Base-by-base conservation (phyloP, 2,329 filamentous ascomycete genomes). In the Annulohypoxylon truncatum region DNA sequence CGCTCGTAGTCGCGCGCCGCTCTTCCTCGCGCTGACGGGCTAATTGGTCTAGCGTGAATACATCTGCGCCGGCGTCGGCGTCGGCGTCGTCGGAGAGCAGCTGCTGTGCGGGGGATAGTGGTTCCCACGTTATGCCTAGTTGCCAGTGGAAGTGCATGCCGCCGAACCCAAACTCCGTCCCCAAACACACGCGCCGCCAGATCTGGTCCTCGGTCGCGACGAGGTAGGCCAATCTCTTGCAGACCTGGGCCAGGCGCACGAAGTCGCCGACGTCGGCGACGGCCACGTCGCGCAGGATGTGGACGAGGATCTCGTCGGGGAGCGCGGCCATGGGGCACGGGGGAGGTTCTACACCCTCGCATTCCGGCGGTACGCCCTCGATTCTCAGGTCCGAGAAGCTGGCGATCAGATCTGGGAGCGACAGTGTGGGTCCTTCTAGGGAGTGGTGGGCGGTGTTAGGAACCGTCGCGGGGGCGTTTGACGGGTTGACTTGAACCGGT, bases 191-290 rank as follows among this genome's bases (percentile, higher is more conserved):
- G 15, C 88, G 86, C 64, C 90, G 92, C 94, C 96, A 99, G 73
- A 97, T 91, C 44, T 87, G 86, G 73, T 97, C 91, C 77, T 98
- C 94, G 4, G 91, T 92, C 28, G 89, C 84, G 52, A 97, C 90
- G 18, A 98, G 87, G 76, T 92, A 97, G 20, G 95, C 94, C 44
- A 98, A 82, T 12, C 91, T 88, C 77, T 93, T 96, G 82, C 95
- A 98, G 2, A 97, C 94, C 68, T 90, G 87, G 0, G 93, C 86
- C 13, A 94, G 83, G 22, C 92, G 90, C 18, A 86, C 87, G 72
- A 96, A 94, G 38, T 91, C 88, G 2, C 90, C 91, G 0, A 97
- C 85, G 70, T 99, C 96, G 28, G 82, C 75, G 46, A 91, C 76
- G 0, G 93, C 94, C 0, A 96, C 80, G 63, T 93, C 87, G 8